phyloP scores from a whole-genome alignment of 2,329 filamentous ascomycete species.

The Chaetomium olivaceum region DNA sequence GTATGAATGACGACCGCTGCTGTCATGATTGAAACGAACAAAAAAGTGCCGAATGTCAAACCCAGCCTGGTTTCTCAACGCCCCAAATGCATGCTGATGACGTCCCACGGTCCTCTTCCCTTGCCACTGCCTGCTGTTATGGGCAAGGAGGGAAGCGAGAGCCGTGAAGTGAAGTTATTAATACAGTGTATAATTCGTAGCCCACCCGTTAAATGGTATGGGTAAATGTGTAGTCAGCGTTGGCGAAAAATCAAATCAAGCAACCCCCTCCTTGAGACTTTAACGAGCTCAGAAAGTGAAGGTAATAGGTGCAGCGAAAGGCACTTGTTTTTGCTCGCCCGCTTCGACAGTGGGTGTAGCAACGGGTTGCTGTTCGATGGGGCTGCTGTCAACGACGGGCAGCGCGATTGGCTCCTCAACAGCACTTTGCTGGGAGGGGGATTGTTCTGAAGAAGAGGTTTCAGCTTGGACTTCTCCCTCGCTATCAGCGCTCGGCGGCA shows the following conservation, averaged over 20 bases:
- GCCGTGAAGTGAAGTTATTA: conserved; percentile 1
- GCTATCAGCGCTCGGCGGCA: background rate
- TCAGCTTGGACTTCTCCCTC: background rate
- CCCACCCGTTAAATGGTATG: background rate
- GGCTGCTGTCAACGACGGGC: background rate
- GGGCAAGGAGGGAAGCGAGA: background rate
- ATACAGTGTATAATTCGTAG: conserved; percentile 5
- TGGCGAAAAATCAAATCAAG: background rate
- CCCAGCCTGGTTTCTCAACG: background rate
- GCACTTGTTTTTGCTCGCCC: background rate
- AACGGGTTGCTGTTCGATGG: background rate
- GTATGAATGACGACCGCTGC: background rate
- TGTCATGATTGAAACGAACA: background rate
- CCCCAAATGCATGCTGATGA: conserved; percentile 9
- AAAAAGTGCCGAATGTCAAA: background rate
- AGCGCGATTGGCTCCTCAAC: background rate
- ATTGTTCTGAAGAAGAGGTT: background rate
- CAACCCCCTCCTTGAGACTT: background rate
- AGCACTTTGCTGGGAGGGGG: background rate
- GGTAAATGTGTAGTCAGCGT: background rate
- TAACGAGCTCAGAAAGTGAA: background rate
- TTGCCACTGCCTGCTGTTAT: background rate
- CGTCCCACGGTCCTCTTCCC: background rate
- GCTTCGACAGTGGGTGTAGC: background rate
- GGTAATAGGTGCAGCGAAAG: conserved; percentile 3